Evolutionary conservation across 305 asterid genomes (phyloP), one percentile per base, ranked within the genome.

Genomic region (Solanum hybrid): DNA sequence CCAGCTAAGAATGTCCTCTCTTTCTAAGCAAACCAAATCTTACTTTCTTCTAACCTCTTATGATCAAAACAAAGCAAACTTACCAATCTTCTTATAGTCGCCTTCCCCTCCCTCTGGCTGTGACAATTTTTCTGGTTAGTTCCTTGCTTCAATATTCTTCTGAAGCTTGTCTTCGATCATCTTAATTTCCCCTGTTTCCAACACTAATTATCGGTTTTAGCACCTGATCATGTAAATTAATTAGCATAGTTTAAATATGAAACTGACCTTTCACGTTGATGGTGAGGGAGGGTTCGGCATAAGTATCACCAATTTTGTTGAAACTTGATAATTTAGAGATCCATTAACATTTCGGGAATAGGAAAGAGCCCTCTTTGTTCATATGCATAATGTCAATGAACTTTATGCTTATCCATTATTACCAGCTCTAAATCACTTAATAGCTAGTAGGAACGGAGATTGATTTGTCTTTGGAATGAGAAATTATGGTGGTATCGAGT

Each of bases 1-100:
- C 88, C 88, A 84, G 88, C 88, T 85, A 85, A 85, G 76, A 51
- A 29, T 84, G 31, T 51, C 41, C 20, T 84, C 41, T 84, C 22
- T 84, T 51, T 84, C 88, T 3, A 84, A 84, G 41, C 88, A 84
- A 51, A 8, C 26, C 36, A 82, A 82, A 10, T 84, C 41, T 14
- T 83, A n/a, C 87, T 41, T 83, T 83, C 26, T 51, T 31, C 76
- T 29, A 14, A 84, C 88, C 20, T 29, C 37, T 51, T 51, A 51
- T 45, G 41, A 84, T 84, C 41, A 27, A 10, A 81, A 27, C 4
- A 84, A 84, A 84, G 41, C 31, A 7, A 61, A 61, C 72, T 20
- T 51, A 51, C 8, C 14, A 81, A 39, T 81, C 70, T 81, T 81
- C 36, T 81, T 26, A 27, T 65, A 45, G 65, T 9, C 7, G 24